Conservation (phyloP, 441 rosid species). For the Isatis lusitanica region DNA sequence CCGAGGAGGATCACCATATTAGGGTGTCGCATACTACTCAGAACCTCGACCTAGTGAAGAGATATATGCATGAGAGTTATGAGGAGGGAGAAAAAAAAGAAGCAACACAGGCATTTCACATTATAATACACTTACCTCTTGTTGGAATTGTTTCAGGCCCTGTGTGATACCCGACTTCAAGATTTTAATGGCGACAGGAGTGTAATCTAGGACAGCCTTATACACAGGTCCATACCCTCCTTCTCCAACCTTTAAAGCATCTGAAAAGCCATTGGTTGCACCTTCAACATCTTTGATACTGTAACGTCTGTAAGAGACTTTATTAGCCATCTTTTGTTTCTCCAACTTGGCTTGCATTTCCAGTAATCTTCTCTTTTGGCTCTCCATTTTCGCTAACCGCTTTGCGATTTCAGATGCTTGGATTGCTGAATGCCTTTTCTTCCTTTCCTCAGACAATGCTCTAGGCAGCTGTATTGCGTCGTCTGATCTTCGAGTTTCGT, state of each 20-base stretch:
- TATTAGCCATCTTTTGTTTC: conserved; percentile 31
- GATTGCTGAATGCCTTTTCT: conserved; percentile 39
- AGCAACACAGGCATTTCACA: neutral
- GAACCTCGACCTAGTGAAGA: conserved; percentile 61
- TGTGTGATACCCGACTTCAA: conserved; percentile 39
- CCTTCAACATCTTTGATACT: conserved; percentile 58
- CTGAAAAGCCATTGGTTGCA: conserved; percentile 57
- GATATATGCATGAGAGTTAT: neutral
- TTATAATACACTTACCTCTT: conserved; percentile 49
- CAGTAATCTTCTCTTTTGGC: conserved; percentile 40
- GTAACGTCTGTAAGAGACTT: conserved; percentile 48
- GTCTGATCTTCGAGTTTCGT: conserved; percentile 33
- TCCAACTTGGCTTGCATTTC: conserved; percentile 40
- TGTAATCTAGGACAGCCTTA: conserved; percentile 52
- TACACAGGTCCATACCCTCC: conserved; percentile 89
- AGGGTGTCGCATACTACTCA: conserved; percentile 76
- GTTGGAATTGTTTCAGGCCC: conserved; percentile 64
- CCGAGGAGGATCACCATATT: conserved; percentile 82
- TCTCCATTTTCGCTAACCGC: conserved; percentile 42
- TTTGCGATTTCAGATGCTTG: conserved; percentile 48
- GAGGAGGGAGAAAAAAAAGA: neutral
- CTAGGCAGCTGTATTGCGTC: conserved; percentile 43
- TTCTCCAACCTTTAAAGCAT: conserved; percentile 64
- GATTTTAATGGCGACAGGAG: conserved; percentile 69
- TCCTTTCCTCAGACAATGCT: conserved; percentile 45